Evolutionary conservation across 768 basidiomycete genomes (phyloP).

Genomic region (Leccinellum rugosiceps): DNA sequence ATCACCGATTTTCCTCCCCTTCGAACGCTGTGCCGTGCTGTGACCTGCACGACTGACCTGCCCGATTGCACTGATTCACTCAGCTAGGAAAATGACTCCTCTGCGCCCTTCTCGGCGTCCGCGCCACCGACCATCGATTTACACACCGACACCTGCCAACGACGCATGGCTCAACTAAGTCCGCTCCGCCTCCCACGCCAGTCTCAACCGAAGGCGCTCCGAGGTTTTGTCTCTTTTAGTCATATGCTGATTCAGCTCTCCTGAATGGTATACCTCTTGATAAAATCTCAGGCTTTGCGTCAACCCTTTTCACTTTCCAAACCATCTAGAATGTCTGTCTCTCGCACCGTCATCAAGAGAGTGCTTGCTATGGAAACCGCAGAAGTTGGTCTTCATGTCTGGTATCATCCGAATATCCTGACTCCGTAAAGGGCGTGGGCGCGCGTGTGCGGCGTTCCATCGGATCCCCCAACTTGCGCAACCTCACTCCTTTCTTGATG

Average conservation of each 20-base stretch:
- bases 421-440: slow-evolving; percentile 61
- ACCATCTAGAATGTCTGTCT: slow-evolving; percentile 34
- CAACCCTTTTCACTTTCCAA: neutral
- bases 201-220: no score
- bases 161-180: no score
- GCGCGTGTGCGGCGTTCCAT: slow-evolving; percentile 85
- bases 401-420: neutral
- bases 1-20: no score
- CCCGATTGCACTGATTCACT: no score
- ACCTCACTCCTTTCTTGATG: slow-evolving; percentile 90
- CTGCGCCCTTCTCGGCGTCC: neutral
- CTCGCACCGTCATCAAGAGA: slow-evolving; percentile 71
- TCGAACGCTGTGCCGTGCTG: no score
- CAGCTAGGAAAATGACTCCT: no score
- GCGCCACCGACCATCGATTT: neutral
- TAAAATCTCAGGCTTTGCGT: no score
- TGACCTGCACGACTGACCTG: no score
- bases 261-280: no score
- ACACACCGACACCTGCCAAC: no score
- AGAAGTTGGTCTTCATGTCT: slow-evolving; percentile 44
- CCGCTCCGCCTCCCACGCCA: neutral
- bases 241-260: slow-evolving; percentile 5
- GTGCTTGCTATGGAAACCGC: slow-evolving; percentile 74
- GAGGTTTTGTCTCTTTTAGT: neutral
- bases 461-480: slow-evolving; percentile 68